Base-by-base conservation (phyloP, 1,284 basidiomycete species). In the Papiliotrema terrestris region DNA sequence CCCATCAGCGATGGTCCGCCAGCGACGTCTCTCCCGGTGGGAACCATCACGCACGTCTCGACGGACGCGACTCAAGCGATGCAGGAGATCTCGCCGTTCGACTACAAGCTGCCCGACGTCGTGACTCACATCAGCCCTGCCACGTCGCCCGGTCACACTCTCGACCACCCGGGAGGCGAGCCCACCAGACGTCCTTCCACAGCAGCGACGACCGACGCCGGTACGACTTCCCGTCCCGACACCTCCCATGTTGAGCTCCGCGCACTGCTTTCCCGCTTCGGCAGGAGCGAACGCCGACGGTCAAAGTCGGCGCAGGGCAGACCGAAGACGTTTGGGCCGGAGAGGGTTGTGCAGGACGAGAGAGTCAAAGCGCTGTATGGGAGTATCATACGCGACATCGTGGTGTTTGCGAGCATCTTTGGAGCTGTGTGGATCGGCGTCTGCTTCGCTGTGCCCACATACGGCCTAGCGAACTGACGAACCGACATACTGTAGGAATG, bases 391-490 rank as follows among this genome's bases (percentile, higher is more conserved):
- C 55, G 63, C 42, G 65, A 73, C 54, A 73, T 73, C 22, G 42
- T 69, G 29, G 45, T 68, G 15, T 63, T 69, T 8, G 69, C 65
- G 8, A 29, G 38, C 2, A 22, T 60, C 6, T 50, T 55, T 26
- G 60, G 36, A 17, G 44, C 57, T 3, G 26, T 65, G 15, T 69
- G 66, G 65, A 52, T 66, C 2, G 64, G 55, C 19, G 8, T 72
- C 17, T 71, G 63, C 57, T 59, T 72, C 3, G 67, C 66, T 23
- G 64, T 72, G 1, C 69, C 71, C 1, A 65, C 61, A 26, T 46
- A 48, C 22, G 65, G 62, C 13, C 42, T 62, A 35, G 50, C 43
- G 43, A 22, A 15, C 8, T 45, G 43, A 22, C 23, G 19, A 15
- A 20, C 15, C 6, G 17, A 41, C 17, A 17, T 20, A 41, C 17